These are phyloP conservation scores for Phytopythium boreale DNA, from an alignment of 352 stramenopile species.

Conservation along the genomic window DNA sequence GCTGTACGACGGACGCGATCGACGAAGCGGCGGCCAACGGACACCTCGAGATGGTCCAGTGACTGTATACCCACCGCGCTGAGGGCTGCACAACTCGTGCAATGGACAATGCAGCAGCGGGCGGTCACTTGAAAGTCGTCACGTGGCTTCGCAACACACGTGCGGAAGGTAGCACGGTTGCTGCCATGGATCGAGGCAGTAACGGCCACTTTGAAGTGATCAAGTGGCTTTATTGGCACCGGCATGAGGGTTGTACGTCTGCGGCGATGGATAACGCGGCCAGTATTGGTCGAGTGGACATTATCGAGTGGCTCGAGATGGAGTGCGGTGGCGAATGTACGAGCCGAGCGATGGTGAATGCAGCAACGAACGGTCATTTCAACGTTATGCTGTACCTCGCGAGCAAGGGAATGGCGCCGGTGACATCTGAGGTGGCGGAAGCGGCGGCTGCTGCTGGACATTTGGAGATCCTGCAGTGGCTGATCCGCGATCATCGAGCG, in stretches of 20 bases:
- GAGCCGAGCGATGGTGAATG: conserved; percentile 5
- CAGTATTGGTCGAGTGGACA: neutral
- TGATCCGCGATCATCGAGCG: conserved; percentile 7
- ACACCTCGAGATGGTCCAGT: too few relatives aligned
- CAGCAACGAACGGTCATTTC: conserved; percentile 15
- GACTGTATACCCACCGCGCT: too few relatives aligned
- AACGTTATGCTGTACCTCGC: conserved; percentile 21
- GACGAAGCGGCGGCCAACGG: too few relatives aligned
- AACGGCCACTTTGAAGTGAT: neutral
- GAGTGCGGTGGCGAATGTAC: too few relatives aligned
- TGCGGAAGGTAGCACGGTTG: too few relatives aligned
- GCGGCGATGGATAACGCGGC: neutral
- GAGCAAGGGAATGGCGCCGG: conserved; percentile 8
- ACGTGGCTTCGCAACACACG: neutral
- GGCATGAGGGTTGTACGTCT: neutral
- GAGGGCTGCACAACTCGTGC: neutral
- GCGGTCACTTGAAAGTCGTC: neutral
- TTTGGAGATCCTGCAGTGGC: conserved; percentile 29
- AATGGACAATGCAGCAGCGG: neutral
- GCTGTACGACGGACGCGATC: neutral
- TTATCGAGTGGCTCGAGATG: too few relatives aligned
- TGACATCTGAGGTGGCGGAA: conserved; percentile 26
- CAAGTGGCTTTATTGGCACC: neutral
- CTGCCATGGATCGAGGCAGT: too few relatives aligned
- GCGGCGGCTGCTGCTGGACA: conserved; percentile 21